phyloP scores from a whole-genome alignment of 352 stramenopile genomes.

The Phytophthora kernoviae region DNA sequence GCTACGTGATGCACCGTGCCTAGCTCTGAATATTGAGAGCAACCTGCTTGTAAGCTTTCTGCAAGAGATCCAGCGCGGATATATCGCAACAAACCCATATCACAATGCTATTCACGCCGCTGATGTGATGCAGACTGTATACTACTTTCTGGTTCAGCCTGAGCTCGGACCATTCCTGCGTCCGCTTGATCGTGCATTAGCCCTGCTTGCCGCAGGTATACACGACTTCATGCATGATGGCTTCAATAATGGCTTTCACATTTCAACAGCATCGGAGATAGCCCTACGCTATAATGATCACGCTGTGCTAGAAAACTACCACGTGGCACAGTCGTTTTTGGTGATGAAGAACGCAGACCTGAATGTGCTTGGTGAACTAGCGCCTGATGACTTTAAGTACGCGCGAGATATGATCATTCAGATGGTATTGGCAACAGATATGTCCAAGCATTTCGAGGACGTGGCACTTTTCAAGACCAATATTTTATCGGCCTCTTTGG shows the following conservation, averaged over 20 bases:
- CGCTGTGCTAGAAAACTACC: slow-evolving; percentile 88
- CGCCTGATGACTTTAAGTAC: slow-evolving; percentile 85
- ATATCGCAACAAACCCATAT: slow-evolving; percentile 85
- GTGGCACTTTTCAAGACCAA: slow-evolving; percentile 89
- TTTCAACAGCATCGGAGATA: slow-evolving; percentile 85
- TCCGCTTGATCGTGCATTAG: slow-evolving; percentile 71
- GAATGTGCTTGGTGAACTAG: slow-evolving; percentile 82
- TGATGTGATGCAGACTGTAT: slow-evolving; percentile 89
- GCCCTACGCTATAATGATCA: slow-evolving; percentile 91
- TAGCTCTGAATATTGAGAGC: slow-evolving; percentile 68
- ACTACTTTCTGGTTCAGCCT: slow-evolving; percentile 85
- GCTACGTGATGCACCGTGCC: slow-evolving; percentile 64
- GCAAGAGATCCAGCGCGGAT: slow-evolving; percentile 83
- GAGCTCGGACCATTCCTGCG: slow-evolving; percentile 77
- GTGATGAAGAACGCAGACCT: slow-evolving; percentile 90
- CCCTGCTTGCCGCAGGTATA: slow-evolving; percentile 81
- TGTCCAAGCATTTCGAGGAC: slow-evolving; percentile 91
- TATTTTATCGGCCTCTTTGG: slow-evolving; percentile 66
- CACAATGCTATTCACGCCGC: slow-evolving; percentile 91
- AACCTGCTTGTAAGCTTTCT: slow-evolving; percentile 74
- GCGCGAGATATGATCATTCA: slow-evolving; percentile 89
- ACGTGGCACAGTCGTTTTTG: slow-evolving; percentile 88
- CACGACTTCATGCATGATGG: slow-evolving; percentile 92
- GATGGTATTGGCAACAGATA: slow-evolving; percentile 91
- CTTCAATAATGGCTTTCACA: slow-evolving; percentile 92